Evolutionary conservation across 352 stramenopile genomes (phyloP), one percentile per base, ranked within the genome.

Genomic region (Blastocystis sp.): DNA sequence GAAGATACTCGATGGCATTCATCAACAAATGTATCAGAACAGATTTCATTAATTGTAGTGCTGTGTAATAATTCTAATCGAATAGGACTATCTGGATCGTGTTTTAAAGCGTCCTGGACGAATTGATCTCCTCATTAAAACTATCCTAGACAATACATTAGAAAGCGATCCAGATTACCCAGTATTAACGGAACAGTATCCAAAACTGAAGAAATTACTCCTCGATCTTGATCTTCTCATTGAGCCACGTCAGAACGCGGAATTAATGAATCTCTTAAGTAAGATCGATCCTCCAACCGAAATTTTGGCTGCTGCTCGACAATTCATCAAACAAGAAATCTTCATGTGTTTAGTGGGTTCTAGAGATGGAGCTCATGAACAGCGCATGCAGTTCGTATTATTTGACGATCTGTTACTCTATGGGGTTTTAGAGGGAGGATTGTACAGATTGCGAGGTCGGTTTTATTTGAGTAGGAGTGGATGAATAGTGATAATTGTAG

Each of bases 391-490:
- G 22, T 81, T 81, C n/a, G 51, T 59, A 27, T 17, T 81, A 4
- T 81, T 60, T 56, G 54, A 81, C 37, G 70, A 81, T 81, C 15
- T 81, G 13, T 44, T 81, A 24, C n/a, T 81, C 13, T 81, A 64
- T 35, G 70, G 70, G 4, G 44, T n/a, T 33, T 27, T 30, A 22
- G 54, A 60, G 15, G 51, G 70, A 17, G 40, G n/a, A 37, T n/a
- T 37, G 15, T 60, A 81, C 70, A 81, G 17, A 35, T n/a, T 81
- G 9, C 44, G 27, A 30, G 70, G 33, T 11, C 17, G 54, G 24
- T 81, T 81, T 56, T 81, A 51, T 51, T 40, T 81, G 24, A 51
- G 70, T 81, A 40, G 5, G 70, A 48, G 11, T 64, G 59, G 24
- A 4, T 53, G 9, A n/a, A 0, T 37, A 37, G 22, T 33, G 42